Evolutionary conservation across 2,329 filamentous ascomycete species (phyloP).

Genomic region (Hypoxylon sp.): DNA sequence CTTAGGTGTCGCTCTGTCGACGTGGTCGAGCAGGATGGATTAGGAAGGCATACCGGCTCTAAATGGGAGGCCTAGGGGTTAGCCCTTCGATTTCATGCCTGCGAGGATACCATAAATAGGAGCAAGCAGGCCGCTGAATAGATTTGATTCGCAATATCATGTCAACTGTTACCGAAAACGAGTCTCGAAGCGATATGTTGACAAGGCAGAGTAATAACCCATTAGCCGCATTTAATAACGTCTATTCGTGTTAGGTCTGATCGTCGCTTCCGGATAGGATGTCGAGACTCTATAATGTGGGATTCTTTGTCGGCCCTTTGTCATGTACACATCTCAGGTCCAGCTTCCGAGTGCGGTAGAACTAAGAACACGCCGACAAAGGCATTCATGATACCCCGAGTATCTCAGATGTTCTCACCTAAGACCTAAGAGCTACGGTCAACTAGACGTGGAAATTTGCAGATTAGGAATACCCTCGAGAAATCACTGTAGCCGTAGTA

Average conservation of each 20-base stretch:
- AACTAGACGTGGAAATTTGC: background rate
- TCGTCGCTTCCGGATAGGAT: constrained; percentile 20
- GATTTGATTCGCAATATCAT: constrained; percentile 35
- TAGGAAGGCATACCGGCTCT: constrained; percentile 33
- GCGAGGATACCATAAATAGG: constrained; percentile 47
- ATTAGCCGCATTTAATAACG: too few relatives aligned
- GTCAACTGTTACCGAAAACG: background rate
- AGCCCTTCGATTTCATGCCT: constrained; percentile 37
- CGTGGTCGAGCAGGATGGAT: constrained; percentile 41
- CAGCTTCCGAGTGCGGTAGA: constrained; percentile 24
- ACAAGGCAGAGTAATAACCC: background rate
- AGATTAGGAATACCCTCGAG: background rate
- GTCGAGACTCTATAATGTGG: background rate
- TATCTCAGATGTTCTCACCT: background rate
- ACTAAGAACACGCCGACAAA: constrained; percentile 16
- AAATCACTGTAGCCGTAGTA: background rate
- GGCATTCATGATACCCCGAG: background rate
- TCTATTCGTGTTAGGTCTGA: too few relatives aligned
- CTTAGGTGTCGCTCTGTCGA: constrained; percentile 39
- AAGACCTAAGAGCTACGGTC: background rate
- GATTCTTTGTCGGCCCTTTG: constrained; percentile 19
- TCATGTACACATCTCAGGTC: background rate
- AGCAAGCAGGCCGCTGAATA: constrained; percentile 42
- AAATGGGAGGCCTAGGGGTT: constrained; percentile 46
- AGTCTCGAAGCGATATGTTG: background rate